Evolutionary conservation across 2,329 filamentous ascomycete genomes (phyloP), one percentile per base, ranked within the genome.

Genomic region (Fusarium papillatum): DNA sequence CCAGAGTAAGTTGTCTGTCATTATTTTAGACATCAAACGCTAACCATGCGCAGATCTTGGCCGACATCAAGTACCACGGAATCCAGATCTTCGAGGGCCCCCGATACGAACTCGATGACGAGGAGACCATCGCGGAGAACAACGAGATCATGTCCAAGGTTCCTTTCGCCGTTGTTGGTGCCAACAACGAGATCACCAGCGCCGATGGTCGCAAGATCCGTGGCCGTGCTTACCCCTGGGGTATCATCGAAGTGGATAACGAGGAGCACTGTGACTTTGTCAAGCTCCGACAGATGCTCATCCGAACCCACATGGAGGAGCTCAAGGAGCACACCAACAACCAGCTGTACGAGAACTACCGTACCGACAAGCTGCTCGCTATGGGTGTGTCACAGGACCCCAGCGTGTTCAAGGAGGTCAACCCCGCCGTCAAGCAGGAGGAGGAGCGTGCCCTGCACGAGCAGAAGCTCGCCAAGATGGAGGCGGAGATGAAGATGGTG

Each of bases 241-340:
- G 97, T 88, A 93, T 97, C 81, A 98, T 99, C 79, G 97, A 99
- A 88, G 97, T 99, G 76, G 97, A 99, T 88, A 99, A 99, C 85
- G 97, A 99, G 91, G 97, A 99, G 86, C 97, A 99, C 90, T 99
- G 97, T 84, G 97, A 99, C 88, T 99, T 99, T 80, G 97, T 98
- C 87, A 99, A 99, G 93, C 93, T 99, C 74, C 95, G 97, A 86
- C 97, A 99, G 88, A 99, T 99, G 97, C 93, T 99, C 80, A 98
- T 99, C 89, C 95, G 97, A 85, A 99, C 97, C 69, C 97, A 99
- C 91, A 99, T 99, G 97, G 97, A 99, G 86, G 97, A 99, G 89
- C 95, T 99, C 89, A 99, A 99, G 93, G 97, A 99, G 90, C 95
- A 99, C 90, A 99, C 97, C 86, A 99, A 98, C 93, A 99, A 99